Conservation (phyloP, 2,329 filamentous ascomycete genomes). For the Neocucurbitaria cava region DNA sequence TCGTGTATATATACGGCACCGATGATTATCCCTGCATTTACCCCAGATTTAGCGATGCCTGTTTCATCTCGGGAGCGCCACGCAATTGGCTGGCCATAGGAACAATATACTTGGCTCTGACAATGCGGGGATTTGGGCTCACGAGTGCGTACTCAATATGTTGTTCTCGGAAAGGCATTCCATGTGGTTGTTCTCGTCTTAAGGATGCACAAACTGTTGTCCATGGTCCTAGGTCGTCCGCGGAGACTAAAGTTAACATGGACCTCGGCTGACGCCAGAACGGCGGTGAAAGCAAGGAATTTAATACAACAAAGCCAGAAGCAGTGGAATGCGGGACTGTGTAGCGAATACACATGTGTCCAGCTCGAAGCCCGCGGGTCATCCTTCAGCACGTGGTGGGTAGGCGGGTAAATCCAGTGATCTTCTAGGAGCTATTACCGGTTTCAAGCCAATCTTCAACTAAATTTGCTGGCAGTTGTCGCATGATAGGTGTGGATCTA, state of each 20-base stretch:
- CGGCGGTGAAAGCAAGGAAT: too few relatives aligned
- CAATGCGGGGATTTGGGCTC: neutral
- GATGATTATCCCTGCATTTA: constrained; percentile 12
- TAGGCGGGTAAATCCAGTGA: too few relatives aligned
- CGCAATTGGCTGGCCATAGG: constrained; percentile 16
- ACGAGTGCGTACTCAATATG: neutral
- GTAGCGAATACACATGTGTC: neutral
- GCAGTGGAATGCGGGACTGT: neutral
- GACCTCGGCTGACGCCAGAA: too few relatives aligned
- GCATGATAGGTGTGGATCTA: neutral
- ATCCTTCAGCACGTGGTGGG: neutral
- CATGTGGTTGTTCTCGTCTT: neutral
- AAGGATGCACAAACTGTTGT: neutral
- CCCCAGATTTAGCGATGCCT: constrained; percentile 14
- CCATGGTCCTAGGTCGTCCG: neutral
- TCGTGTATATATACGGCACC: neutral
- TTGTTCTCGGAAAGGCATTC: neutral
- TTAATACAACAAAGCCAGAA: neutral
- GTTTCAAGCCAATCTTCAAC: neutral
- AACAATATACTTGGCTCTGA: constrained; percentile 4
- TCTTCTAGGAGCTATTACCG: too few relatives aligned
- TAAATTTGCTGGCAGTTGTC: neutral
- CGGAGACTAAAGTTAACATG: neutral
- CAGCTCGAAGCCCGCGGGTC: neutral
- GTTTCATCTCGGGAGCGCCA: constrained; percentile 14